These are phyloP conservation scores for Cladosporium sp. DNA, from an alignment of 2,329 filamentous ascomycete genomes.

Conservation along the genomic window DNA sequence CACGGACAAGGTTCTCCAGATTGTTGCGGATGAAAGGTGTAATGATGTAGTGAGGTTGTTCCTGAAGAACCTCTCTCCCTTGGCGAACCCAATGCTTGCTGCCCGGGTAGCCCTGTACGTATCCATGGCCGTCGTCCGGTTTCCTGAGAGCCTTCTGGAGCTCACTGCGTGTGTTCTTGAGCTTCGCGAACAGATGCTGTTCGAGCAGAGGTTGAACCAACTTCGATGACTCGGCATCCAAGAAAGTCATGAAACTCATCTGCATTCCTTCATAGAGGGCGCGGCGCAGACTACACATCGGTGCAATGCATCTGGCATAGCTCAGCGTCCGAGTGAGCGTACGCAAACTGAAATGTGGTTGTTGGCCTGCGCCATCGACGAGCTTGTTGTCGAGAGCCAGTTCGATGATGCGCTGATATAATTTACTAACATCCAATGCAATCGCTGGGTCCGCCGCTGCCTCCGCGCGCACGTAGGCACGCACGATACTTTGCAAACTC, in stretches of 20 bases:
- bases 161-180: constrained; percentile 66
- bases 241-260: constrained; percentile 93
- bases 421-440: constrained; percentile 73
- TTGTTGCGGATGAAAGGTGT: constrained; percentile 95
- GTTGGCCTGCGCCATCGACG: constrained; percentile 92
- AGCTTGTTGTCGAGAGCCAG: constrained; percentile 77
- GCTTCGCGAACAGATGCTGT: constrained; percentile 70
- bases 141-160: constrained; percentile 73
- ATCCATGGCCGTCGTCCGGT: constrained; percentile 70
- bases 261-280: constrained; percentile 93
- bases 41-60: constrained; percentile 89
- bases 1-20: constrained; percentile 87
- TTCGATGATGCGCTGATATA: constrained; percentile 85
- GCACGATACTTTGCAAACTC: constrained; percentile 82
- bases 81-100: constrained; percentile 67
- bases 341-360: constrained; percentile 93
- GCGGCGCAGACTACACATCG: constrained; percentile 77
- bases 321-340: constrained; percentile 86
- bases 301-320: constrained; percentile 80
- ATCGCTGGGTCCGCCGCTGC: constrained; percentile 69
- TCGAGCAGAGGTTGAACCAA: constrained; percentile 75
- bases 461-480: constrained; percentile 72
- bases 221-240: constrained; percentile 77
- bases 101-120: constrained; percentile 56
- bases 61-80: constrained; percentile 62